Evolutionary conservation across 2,329 filamentous ascomycete species (phyloP).

Genomic region (Calonectria multiphialidica): DNA sequence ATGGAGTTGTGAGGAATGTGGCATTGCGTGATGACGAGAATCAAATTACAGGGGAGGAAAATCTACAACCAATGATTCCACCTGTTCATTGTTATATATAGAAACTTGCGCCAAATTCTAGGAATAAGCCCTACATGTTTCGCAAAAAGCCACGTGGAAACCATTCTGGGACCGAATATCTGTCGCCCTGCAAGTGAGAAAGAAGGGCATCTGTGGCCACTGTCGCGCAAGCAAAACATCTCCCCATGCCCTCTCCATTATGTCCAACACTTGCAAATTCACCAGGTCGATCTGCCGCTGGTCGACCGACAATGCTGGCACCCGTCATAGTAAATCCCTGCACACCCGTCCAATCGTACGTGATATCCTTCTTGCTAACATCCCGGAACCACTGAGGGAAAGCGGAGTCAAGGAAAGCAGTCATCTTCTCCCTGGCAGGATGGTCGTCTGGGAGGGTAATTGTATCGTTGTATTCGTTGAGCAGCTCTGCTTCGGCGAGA

Average conservation of each 20-base stretch:
- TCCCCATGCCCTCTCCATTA: background rate
- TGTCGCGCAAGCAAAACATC: background rate
- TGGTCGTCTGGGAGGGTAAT: background rate
- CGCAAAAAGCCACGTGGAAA: background rate
- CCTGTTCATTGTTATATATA: no score
- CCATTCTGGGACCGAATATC: background rate
- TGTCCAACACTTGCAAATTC: background rate
- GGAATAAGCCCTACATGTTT: background rate
- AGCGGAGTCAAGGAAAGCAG: background rate
- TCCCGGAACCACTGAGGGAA: background rate
- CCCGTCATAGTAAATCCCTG: background rate
- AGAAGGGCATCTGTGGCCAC: background rate
- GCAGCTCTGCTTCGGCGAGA: background rate
- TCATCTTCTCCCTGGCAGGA: background rate
- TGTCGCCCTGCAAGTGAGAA: background rate
- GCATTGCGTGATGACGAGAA: no score
- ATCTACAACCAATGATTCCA: no score
- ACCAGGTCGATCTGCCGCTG: background rate
- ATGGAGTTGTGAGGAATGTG: no score
- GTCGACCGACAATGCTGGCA: background rate
- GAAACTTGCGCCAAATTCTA: no score
- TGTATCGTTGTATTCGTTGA: background rate
- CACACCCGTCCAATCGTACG: background rate
- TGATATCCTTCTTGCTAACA: background rate
- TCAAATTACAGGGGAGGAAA: no score